Conservation (phyloP, 83 land plant genomes). For the Picea abies region DNA sequence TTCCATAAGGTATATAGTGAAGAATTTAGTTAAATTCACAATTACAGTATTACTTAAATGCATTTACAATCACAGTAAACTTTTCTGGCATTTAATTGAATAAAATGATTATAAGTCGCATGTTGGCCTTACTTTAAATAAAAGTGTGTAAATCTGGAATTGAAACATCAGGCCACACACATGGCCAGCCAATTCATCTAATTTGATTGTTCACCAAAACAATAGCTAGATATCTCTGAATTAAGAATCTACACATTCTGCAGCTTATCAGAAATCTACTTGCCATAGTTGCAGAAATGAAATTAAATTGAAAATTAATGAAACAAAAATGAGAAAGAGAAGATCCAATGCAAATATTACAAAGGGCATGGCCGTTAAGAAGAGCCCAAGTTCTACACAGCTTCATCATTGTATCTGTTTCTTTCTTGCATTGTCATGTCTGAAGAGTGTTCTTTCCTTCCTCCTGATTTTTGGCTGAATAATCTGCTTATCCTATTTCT, state of each 20-base stretch:
- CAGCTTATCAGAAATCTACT: not conserved
- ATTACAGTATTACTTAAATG: not conserved
- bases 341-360: no score
- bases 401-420: not conserved
- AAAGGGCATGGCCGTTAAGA: not conserved
- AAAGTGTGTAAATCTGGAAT: not conserved
- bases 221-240: not conserved
- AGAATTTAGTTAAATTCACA: not conserved
- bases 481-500: not conserved
- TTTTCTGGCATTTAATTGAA: not conserved
- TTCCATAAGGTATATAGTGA: not conserved
- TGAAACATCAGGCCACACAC: not conserved
- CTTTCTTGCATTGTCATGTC: not conserved
- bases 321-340: not conserved
- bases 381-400: not conserved
- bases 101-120: not conserved
- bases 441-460: not conserved
- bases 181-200: not conserved
- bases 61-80: not conserved
- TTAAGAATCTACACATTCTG: not conserved
- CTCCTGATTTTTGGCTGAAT: constrained; percentile 5
- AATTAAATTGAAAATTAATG: not conserved
- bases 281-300: not conserved
- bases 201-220: not conserved
- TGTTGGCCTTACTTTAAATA: not conserved